A percentile compares a stretch with the other conserved stretches of the same genome.
Conservation (phyloP, 2,329 filamentous ascomycete genomes). For the Ambrosiella xylebori region DNA sequence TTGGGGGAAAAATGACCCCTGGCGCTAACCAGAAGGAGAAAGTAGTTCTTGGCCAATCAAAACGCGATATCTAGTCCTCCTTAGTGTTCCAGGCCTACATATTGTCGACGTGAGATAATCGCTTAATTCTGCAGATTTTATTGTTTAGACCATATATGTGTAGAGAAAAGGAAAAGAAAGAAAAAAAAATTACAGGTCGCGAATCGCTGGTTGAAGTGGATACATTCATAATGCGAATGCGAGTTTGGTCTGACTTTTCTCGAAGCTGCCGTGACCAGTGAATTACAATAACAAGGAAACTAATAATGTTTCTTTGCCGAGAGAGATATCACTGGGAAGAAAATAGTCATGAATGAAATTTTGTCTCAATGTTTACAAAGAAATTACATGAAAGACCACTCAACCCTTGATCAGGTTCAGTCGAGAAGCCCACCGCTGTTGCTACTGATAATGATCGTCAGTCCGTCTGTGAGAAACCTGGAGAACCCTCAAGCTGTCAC, state of each 20-base stretch:
- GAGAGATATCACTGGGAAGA: background rate
- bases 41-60: conserved; percentile 1
- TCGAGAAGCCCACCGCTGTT: background rate
- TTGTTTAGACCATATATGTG: background rate
- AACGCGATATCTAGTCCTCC: background rate
- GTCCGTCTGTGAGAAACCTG: background rate
- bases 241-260: background rate
- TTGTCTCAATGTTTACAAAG: background rate
- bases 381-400: background rate
- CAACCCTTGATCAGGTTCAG: background rate
- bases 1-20: conserved; percentile 1
- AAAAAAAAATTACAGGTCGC: background rate
- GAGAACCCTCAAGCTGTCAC: conserved; percentile 1
- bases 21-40: conserved; percentile 9
- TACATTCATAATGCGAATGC: background rate
- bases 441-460: background rate
- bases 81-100: background rate
- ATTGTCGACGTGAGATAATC: background rate
- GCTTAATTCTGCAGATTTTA: background rate
- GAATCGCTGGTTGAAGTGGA: background rate
- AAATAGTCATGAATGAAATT: background rate
- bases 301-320: background rate
- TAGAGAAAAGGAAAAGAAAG: background rate
- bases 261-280: background rate
- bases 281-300: background rate